phyloP scores from a whole-genome alignment of 345 rosid genomes.

The Hypericum perforatum region DNA sequence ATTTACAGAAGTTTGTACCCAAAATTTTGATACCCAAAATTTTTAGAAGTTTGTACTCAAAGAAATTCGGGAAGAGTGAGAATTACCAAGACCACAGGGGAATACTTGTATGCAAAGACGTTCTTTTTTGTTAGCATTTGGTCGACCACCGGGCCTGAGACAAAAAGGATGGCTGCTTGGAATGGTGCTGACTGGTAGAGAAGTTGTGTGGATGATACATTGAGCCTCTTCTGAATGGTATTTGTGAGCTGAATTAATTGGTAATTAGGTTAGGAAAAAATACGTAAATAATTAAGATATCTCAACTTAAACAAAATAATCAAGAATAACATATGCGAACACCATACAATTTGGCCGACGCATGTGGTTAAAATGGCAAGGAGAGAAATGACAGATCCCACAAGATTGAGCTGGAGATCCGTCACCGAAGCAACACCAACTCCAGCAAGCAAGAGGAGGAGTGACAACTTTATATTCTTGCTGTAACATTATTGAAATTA shows the following conservation, averaged over 20 bases:
- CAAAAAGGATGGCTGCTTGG: slow-evolving; percentile 94
- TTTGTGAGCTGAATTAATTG: slow-evolving; percentile 59
- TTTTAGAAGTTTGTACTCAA: too few relatives aligned
- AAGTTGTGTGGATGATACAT: slow-evolving; percentile 92
- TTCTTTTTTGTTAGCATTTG: slow-evolving; percentile 71
- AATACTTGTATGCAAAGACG: slow-evolving; percentile 76
- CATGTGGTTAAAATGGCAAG: slow-evolving; percentile 90
- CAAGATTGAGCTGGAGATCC: slow-evolving; percentile 83
- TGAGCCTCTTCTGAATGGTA: slow-evolving; percentile 86
- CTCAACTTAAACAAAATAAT: neutral
- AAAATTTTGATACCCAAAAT: too few relatives aligned
- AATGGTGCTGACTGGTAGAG: slow-evolving; percentile 96
- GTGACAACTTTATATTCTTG: slow-evolving; percentile 61
- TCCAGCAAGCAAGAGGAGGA: slow-evolving; percentile 59
- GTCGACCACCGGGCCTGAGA: slow-evolving; percentile 90
- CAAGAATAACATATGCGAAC: slow-evolving; percentile 18
- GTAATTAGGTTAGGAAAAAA: slow-evolving; percentile 11
- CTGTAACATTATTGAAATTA: slow-evolving; percentile 32
- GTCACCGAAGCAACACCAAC: slow-evolving; percentile 92
- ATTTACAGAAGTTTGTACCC: too few relatives aligned
- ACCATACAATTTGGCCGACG: slow-evolving; percentile 84
- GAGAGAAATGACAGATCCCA: slow-evolving; percentile 69
- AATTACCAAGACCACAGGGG: slow-evolving; percentile 66
- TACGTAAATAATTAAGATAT: neutral
- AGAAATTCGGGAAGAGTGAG: neutral